phyloP scores from a whole-genome alignment of 345 rosid species.

The Aquilaria sinensis region DNA sequence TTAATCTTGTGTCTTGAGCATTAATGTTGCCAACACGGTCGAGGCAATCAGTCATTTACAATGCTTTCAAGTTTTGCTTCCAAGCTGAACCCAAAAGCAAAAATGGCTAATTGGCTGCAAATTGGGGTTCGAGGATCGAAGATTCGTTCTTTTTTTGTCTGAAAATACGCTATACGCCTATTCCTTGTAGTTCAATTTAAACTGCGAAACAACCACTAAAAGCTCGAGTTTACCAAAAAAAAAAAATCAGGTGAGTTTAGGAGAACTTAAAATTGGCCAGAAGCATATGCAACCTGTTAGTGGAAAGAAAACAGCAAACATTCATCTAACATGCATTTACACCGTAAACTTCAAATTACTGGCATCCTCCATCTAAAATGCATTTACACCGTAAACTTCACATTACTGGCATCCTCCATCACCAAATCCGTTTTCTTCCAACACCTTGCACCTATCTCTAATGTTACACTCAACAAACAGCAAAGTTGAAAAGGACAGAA shows the following conservation, averaged over 20 bases:
- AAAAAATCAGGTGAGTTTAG: neutral
- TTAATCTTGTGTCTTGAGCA: neutral
- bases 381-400: slow-evolving; percentile 9
- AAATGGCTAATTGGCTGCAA: neutral
- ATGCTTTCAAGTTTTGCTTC: neutral
- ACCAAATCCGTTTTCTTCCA: neutral
- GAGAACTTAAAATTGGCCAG: neutral
- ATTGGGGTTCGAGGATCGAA: neutral
- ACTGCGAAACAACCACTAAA: neutral
- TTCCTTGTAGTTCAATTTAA: neutral
- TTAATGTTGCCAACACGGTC: neutral
- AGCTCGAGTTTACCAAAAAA: neutral
- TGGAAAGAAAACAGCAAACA: slow-evolving; percentile 6
- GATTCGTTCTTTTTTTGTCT: neutral
- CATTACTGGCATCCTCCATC: slow-evolving; percentile 10
- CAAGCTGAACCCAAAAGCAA: neutral
- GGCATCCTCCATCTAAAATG: slow-evolving; percentile 11
- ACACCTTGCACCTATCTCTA: slow-evolving; percentile 1
- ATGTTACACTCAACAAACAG: slow-evolving; percentile 12
- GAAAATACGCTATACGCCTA: neutral
- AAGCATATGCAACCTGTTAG: slow-evolving; percentile 12
- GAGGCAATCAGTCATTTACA: neutral
- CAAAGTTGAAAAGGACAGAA: slow-evolving; percentile 4
- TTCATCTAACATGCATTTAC: slow-evolving; percentile 13
- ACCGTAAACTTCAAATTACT: slow-evolving; percentile 10